Percentiles rank a stretch among this genome's conserved stretches.
Evolutionary conservation across 495 filamentous ascomycete genomes (phyloP).

Genomic region (Talaromyces trachyspermus): DNA sequence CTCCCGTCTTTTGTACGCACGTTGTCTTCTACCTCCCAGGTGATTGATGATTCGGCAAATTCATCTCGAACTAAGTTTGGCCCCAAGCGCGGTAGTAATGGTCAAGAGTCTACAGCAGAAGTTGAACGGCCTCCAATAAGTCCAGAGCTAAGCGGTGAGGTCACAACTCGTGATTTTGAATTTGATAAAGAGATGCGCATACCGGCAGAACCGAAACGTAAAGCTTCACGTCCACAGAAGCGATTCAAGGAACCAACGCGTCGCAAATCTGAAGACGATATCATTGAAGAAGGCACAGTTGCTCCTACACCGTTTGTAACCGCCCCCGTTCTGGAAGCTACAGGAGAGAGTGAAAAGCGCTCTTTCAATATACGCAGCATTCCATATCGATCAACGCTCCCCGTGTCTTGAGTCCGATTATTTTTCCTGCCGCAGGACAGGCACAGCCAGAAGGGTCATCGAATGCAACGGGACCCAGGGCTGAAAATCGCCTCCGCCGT

Average conservation of each 20-base stretch:
- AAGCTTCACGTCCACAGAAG: slow-evolving; percentile 8
- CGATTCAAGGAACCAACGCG: not conserved
- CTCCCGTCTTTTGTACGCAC: slow-evolving; percentile 7
- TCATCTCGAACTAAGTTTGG: not conserved
- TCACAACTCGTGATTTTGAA: slow-evolving; percentile 3
- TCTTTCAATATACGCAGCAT: slow-evolving; percentile 40
- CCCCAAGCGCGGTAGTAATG: not conserved
- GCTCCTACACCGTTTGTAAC: slow-evolving; percentile 21
- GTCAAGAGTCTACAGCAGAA: not conserved
- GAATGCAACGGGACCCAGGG: slow-evolving; percentile 34
- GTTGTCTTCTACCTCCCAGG: slow-evolving; percentile 5
- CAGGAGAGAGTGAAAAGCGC: slow-evolving; percentile 20
- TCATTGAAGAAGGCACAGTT: not conserved
- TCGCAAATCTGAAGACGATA: slow-evolving; percentile 11
- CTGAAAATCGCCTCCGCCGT: slow-evolving; percentile 55
- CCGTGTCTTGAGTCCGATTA: slow-evolving; percentile 55
- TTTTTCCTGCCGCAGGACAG: slow-evolving; percentile 48
- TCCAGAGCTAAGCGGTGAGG: not conserved
- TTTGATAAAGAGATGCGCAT: not conserved
- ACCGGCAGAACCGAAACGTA: slow-evolving; percentile 5
- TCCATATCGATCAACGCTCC: slow-evolving; percentile 44
- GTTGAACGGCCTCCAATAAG: slow-evolving; percentile 1
- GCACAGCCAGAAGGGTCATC: slow-evolving; percentile 5
- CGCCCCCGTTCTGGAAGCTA: slow-evolving; percentile 13
- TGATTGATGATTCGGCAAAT: slow-evolving; percentile 1